phyloP scores from a whole-genome alignment of 768 basidiomycete genomes.

The Amanita pseudoporphyria region DNA sequence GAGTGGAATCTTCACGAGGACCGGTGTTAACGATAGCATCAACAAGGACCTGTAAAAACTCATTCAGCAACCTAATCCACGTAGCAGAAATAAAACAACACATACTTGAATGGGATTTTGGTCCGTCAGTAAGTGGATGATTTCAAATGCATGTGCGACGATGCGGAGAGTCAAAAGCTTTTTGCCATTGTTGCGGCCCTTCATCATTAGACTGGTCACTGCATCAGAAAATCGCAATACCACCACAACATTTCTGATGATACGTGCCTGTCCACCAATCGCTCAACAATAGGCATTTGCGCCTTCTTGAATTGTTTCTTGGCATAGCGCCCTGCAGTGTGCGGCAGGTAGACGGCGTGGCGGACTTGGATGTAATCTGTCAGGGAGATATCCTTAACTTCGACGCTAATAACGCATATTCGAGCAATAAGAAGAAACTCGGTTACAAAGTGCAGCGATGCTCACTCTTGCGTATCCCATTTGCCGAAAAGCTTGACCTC shows the following conservation, averaged over 20 bases:
- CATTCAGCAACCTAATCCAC: background rate
- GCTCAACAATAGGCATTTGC: conserved; percentile 99
- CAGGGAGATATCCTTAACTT: conserved; percentile 98
- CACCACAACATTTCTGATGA: background rate
- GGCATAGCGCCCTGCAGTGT: conserved; percentile 98
- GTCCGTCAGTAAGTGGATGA: conserved; percentile 99
- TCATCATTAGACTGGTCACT: conserved; percentile 89
- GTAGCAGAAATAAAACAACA: background rate
- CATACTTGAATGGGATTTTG: conserved; percentile 98
- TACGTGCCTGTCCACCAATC: conserved; percentile 88
- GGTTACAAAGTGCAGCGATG: conserved; percentile 13
- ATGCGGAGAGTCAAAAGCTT: conserved; percentile 98
- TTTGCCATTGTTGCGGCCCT: conserved; percentile 99
- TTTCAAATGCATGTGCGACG: conserved; percentile 98
- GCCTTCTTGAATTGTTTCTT: conserved; percentile 99
- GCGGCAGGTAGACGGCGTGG: conserved; percentile 94
- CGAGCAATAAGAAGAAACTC: background rate
- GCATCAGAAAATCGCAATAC: conserved; percentile 1
- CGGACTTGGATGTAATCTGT: conserved; percentile 99
- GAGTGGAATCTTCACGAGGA: conserved; percentile 98
- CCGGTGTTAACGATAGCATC: conserved; percentile 99
- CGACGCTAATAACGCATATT: conserved; percentile 52
- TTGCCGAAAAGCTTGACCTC: conserved; percentile 97
- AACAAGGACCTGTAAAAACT: conserved; percentile 65
- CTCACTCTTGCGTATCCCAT: conserved; percentile 98